Evolutionary conservation across 345 rosid genomes (phyloP), one percentile per base, ranked within the genome.

Genomic region (Lepidium africanum): DNA sequence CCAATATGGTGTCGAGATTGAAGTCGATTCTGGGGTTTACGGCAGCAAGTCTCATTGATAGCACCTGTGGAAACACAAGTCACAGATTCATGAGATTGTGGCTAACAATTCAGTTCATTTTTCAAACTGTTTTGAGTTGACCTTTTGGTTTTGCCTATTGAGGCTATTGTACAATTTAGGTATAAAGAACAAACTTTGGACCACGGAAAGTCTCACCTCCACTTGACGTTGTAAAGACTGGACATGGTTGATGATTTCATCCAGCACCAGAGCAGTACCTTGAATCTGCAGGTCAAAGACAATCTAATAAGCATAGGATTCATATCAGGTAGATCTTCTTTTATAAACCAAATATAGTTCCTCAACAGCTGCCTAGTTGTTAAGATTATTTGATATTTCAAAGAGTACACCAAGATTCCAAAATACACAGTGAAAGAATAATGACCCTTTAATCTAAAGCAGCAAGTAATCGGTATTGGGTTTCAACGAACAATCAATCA

Each of bases 21-120:
- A 91, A 82, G 82, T 89, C 96, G 41, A 82, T 79, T 76, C 88
- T 74, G 10, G 98, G 92, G 78, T 87, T 89, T 32, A 84, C 96
- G 5, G 93, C 84, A 9, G 97, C 97, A 55, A 95, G 96, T 84
- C 90, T 86, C 97, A 91, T 95, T 57, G 99, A 95, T 74, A 95
- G 79, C 72, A 89, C 49, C 99, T 95, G 91, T 43, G 65, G 63
- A 80, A 85, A 63, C 55, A 69, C 71, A 76, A 62, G 35, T 49
- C 51, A 77, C 11, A 51, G 32, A 33, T 50, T 50, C 67, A 58
- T 56, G 33, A 76, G 67, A 27, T 3, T 67, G 17, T 27, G 46
- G 56, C 57, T 42, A 59, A 35, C 41, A 51, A 45, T 53, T 46
- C 48, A 25, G 38, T 53, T 53, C 53, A 17, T 39, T 14, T 32